Evolutionary conservation across 2,329 filamentous ascomycete genomes (phyloP), one percentile per base, ranked within the genome.

Genomic region (Cladosporium sp.): DNA sequence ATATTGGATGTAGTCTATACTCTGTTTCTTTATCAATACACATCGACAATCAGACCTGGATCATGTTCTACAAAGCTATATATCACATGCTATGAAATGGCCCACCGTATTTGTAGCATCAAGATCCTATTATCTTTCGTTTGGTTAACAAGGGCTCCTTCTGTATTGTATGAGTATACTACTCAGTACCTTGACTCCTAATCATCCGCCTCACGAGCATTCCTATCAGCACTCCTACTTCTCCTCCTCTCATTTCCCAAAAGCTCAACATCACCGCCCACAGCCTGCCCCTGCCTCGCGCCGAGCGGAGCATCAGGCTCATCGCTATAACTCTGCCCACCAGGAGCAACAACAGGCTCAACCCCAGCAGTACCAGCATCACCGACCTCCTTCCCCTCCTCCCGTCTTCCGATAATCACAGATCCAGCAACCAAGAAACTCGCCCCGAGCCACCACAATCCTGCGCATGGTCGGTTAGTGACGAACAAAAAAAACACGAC

Each of bases 361-460:
- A 42, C 40, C 4, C 55, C 59, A 7, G 52, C 57, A 8, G 55
- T 57, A 2, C 54, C 55, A 7, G 53, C 56, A 50, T 42, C 52
- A 9, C 48, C 56, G n/a, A 47, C 58, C 22, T 67, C 62, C 53
- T 66, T 67, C 48, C 57, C 65, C 61, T 83, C 83, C 51, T 86
- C 83, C 59, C 87, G 80, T 49, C 79, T 74, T 2, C 87, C 86
- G 55, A 91, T 85, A 52, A 92, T 83, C 38, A 92, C 85, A 56
- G 87, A 90, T 2, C 87, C 87, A 0, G 78, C 84, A 1, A 91
- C 83, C 8, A 92, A 72, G 60, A 91, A 68, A 3, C 78, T 72
- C 0, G 87, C 87, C 11, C 87, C 87, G 4, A 82, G 69, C 82
- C 85, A 91, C 87, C 87, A 92, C 35, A 89, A 69, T 8, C 79